Evolutionary conservation across 176 grass and related monocot genomes (phyloP), one percentile per base, ranked within the genome.

Genomic region (Thinopyrum elongatum): DNA sequence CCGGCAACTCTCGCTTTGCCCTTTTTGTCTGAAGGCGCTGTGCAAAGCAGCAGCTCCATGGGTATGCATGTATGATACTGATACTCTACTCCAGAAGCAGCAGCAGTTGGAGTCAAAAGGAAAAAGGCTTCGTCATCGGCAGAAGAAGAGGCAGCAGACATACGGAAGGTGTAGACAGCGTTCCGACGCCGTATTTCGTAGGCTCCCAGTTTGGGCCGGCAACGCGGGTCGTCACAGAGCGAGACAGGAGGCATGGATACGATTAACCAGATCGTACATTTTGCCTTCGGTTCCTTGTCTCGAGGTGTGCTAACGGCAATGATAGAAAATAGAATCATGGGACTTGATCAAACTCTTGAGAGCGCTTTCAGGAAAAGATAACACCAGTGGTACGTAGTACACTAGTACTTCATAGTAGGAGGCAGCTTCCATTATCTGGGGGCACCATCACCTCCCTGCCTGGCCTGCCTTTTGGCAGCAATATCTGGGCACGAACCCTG

Each of bases 401-500:
- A n/a, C n/a, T n/a, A 10, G 10, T 38, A 58, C 64, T n/a, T 72
- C 9, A 36, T 22, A 36, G 36, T 35, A 13, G 1, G 39, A 25
- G 84, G 29, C 83, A 90, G 31, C 29, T 15, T 86, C 73, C 84
- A 25, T 72, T 78, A 58, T 83, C 79, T 64, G 64, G 53, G 77
- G 82, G 35, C 30, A 65, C 39, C 73, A 79, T 33, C 88, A 15
- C 64, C 82, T 71, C 38, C 33, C 7, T 27, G 28, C 16, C 4
- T 21, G 25, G 38, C 83, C 33, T 91, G 70, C 39, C 81, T 85
- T 91, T 88, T 65, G 62, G 62, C 26, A 31, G 85, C 73, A 66
- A 28, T 13, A 0, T 31, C 65, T 2, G 2, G 71, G 60, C 83
- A 81, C 38, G 11, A 63, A 15, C 59, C 85, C 72, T 23, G 46